A percentile compares a stretch with the other conserved stretches of the same genome.
phyloP scores from a whole-genome alignment of 805 yeast genomes.

The Metschnikowia sp. region DNA sequence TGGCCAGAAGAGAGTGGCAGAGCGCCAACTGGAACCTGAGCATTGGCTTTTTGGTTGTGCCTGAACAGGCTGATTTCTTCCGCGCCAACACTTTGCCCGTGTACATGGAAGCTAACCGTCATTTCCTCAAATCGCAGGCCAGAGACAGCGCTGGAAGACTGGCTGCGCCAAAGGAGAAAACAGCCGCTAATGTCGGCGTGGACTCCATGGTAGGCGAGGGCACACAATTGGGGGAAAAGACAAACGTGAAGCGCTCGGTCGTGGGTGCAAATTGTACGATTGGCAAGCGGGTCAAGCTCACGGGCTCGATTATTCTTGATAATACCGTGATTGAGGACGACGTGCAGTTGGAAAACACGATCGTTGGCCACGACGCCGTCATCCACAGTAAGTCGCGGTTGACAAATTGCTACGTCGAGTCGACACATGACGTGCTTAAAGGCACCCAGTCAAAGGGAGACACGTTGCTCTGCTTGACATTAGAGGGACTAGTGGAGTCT shows the following conservation, averaged over 20 bases:
- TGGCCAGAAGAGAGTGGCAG: slow-evolving; percentile 90
- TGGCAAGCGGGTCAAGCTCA: slow-evolving; percentile 83
- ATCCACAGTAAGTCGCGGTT: slow-evolving; percentile 64
- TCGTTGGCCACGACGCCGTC: slow-evolving; percentile 68
- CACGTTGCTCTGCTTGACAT: slow-evolving; percentile 43
- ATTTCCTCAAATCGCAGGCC: slow-evolving; percentile 65
- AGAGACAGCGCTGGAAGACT: slow-evolving; percentile 26
- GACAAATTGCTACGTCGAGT: slow-evolving; percentile 82
- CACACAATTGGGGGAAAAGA: slow-evolving; percentile 72
- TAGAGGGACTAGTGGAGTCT: slow-evolving; percentile 39
- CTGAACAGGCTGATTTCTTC: slow-evolving; percentile 65
- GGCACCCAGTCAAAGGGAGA: slow-evolving; percentile 58
- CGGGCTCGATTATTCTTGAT: slow-evolving; percentile 79
- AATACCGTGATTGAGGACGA: slow-evolving; percentile 77
- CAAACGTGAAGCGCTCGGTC: slow-evolving; percentile 82
- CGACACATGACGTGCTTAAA: slow-evolving; percentile 62
- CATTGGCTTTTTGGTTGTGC: slow-evolving; percentile 68
- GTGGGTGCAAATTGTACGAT: slow-evolving; percentile 71
- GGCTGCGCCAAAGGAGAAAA: slow-evolving; percentile 43
- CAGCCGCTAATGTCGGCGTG: slow-evolving; percentile 75
- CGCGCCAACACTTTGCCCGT: slow-evolving; percentile 77
- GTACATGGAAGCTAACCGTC: slow-evolving; percentile 86
- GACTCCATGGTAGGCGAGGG: slow-evolving; percentile 76
- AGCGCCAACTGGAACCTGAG: slow-evolving; percentile 59
- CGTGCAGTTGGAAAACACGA: slow-evolving; percentile 77